These are phyloP conservation scores for Colletotrichum sp. DNA, from an alignment of 2,329 filamentous ascomycete genomes.

Conservation along the genomic window DNA sequence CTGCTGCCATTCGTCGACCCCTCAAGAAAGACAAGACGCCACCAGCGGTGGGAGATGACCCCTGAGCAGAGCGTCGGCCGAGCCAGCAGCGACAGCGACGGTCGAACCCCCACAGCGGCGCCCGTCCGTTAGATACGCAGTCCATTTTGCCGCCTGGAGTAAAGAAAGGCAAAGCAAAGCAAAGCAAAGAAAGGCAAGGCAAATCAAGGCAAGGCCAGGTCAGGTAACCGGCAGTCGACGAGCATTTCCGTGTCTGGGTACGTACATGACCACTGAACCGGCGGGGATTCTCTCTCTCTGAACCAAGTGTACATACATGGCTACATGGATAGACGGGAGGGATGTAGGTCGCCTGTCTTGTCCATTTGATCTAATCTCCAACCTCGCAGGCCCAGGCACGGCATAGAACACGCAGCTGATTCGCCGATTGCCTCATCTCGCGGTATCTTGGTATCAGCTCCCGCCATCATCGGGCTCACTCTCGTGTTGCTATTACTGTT, in stretches of 20 bases:
- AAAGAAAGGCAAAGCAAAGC: neutral
- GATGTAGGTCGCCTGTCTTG: neutral
- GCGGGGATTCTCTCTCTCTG: neutral
- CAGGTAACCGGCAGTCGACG: neutral
- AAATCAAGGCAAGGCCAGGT: neutral
- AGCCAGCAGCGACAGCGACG: neutral
- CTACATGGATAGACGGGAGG: neutral
- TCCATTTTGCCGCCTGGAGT: neutral
- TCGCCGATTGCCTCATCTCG: slow-evolving; percentile 11
- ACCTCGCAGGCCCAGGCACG: slow-evolving; percentile 6
- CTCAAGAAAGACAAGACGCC: neutral
- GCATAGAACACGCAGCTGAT: neutral
- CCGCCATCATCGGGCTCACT: slow-evolving; percentile 11
- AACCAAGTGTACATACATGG: neutral
- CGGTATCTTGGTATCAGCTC: slow-evolving; percentile 17
- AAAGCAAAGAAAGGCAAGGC: neutral
- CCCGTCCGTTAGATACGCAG: neutral
- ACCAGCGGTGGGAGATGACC: slow-evolving; percentile 3
- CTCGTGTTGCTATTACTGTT: neutral
- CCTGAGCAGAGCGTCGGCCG: neutral
- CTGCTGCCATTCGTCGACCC: neutral
- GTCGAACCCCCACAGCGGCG: neutral
- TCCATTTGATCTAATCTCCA: slow-evolving; percentile 20
- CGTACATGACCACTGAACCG: neutral
- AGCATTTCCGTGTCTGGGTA: neutral